phyloP scores from a whole-genome alignment of 495 filamentous ascomycete species.

The Usnea hakonensis region DNA sequence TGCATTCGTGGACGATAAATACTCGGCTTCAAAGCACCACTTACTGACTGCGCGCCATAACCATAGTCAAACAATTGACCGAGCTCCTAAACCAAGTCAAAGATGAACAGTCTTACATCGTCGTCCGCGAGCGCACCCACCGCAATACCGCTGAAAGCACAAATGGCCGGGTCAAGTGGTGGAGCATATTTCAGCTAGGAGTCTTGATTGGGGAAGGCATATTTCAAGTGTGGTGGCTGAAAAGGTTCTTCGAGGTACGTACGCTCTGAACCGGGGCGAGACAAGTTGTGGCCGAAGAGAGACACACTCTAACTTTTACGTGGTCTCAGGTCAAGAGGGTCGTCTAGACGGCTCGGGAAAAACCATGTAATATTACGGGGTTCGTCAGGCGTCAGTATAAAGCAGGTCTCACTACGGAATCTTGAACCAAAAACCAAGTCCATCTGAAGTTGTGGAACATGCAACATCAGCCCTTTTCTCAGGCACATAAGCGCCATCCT shows the following conservation, averaged over 20 bases:
- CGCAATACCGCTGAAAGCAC: conserved; percentile 98
- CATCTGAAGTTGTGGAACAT: too few species aligned
- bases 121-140: conserved; percentile 89
- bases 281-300: background rate
- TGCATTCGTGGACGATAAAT: background rate
- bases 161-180: conserved; percentile 96
- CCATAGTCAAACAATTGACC: conserved; percentile 69
- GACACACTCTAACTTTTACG: background rate
- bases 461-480: background rate
- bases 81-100: conserved; percentile 85
- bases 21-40: background rate
- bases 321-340: conserved; percentile 7
- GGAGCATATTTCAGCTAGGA: conserved; percentile 92
- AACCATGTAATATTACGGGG: background rate
- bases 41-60: conserved; percentile 15
- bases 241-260: conserved; percentile 91
- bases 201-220: conserved; percentile 86
- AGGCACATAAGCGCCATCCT: background rate
- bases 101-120: conserved; percentile 96
- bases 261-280: background rate
- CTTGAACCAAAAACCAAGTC: background rate
- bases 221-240: conserved; percentile 99
- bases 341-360: background rate
- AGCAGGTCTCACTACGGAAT: background rate
- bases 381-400: background rate